A percentile compares a stretch with the other conserved stretches of the same genome.
Conservation (phyloP, 164 flowering plant genomes). For the Brasenia schreberi region DNA sequence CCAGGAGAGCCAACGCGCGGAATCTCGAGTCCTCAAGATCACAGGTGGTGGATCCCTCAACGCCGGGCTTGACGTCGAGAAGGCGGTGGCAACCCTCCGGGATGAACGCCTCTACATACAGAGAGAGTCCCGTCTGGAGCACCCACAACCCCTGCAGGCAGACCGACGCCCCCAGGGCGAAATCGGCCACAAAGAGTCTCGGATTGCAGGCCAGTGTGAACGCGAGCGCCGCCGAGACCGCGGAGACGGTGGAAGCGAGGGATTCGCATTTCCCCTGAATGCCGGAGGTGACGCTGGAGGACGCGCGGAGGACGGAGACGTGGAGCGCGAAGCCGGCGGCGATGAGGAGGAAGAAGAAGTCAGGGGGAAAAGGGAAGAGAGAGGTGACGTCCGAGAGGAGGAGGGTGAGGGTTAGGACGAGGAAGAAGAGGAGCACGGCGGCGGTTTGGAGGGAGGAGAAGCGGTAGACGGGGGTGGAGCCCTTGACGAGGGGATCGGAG, state of each 20-base stretch:
- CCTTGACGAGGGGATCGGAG: conserved; percentile 70
- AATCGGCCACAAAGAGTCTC: conserved; percentile 50
- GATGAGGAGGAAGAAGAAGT: conserved; percentile 58
- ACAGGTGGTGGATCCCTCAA: conserved; percentile 88
- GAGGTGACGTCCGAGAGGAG: conserved; percentile 49
- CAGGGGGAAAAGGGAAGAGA: conserved; percentile 54
- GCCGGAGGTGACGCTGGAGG: conserved; percentile 44
- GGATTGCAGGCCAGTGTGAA: conserved; percentile 42
- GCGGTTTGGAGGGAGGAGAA: conserved; percentile 68
- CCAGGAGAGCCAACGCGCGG: conserved; percentile 74
- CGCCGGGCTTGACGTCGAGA: conserved; percentile 69
- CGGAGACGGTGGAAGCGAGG: conserved; percentile 42
- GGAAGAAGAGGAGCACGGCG: conserved; percentile 55
- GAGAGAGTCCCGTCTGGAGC: conserved; percentile 69
- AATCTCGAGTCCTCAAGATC: conserved; percentile 71
- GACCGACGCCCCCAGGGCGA: conserved; percentile 40
- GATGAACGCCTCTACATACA: conserved; percentile 79
- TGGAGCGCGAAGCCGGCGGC: conserved; percentile 54
- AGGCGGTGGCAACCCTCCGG: conserved; percentile 86
- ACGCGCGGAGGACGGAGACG: conserved; percentile 32
- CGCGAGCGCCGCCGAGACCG: conserved; percentile 32
- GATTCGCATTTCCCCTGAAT: conserved; percentile 66
- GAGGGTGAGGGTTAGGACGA: conserved; percentile 45
- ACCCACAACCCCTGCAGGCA: conserved; percentile 79
- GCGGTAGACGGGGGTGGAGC: conserved; percentile 70